Base-by-base conservation (phyloP, 164 flowering plant genomes). In the Vitis riparia region DNA sequence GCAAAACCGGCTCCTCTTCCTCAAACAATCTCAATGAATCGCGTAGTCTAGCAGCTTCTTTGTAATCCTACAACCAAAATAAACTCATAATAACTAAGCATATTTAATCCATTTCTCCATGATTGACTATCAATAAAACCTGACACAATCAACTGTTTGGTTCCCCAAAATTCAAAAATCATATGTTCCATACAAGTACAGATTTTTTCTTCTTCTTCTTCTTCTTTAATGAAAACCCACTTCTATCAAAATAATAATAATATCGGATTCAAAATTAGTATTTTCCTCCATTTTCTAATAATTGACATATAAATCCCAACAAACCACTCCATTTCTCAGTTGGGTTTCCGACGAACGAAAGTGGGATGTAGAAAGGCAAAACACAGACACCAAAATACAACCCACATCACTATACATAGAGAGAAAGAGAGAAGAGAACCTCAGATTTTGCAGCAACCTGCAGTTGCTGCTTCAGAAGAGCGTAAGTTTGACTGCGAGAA, bases 41-140 rank as follows among this genome's bases (percentile, higher is more conserved):
- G 55, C 98, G 83, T 59, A 94, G 76, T 70, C 97, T 87, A 17
- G 97, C 98, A 57, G 98, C 98, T 80, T 94, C 97, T 73, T 94
- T 81, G 69, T 90, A 94, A 73, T 94, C 87, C 98, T 91, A 63
- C 71, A 74, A 68, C 57, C 65, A 72, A 57, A 58, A 29, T 27
- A 27, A 51, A 47, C 51, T 3, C 13, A 7, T 56, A 50, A n/a
- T 17, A 23, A 53, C 2, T 23, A 59, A 37, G 7, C 7, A 16
- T 66, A 27, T 27, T 23, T 59, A 15, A 56, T 52, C 53, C 51
- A 59, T 11, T 63, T 19, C 55, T n/a, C 15, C 16, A 44, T 37
- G 29, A 9, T 14, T 17, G 2, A 52, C 19, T 12, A 23, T 37
- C 2, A 29, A 13, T 15, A 13, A 30, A 61, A 37, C 50, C 48